These are phyloP conservation scores for Coprinopsis sp. DNA, from an alignment of 768 basidiomycete species.

Conservation along the genomic window DNA sequence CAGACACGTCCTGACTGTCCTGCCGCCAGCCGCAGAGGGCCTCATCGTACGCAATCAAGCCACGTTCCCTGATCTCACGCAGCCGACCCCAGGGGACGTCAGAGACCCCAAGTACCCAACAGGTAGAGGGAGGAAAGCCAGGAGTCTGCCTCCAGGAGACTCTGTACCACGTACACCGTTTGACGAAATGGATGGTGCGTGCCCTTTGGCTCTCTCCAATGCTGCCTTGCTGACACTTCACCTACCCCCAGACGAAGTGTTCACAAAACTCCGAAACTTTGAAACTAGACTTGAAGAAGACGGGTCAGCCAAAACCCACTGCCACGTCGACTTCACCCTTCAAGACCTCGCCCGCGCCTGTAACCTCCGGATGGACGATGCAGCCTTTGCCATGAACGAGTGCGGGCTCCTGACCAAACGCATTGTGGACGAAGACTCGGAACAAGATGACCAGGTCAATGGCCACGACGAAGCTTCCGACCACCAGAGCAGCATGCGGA, in stretches of 20 bases:
- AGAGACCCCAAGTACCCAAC: constrained; percentile 24
- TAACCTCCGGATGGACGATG: constrained; percentile 79
- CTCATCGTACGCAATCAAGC: constrained; percentile 36
- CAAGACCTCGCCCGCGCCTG: constrained; percentile 73
- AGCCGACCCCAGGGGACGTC: constrained; percentile 28
- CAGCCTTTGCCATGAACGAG: constrained; percentile 84
- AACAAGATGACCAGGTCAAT: constrained; percentile 19
- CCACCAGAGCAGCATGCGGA: too few species aligned
- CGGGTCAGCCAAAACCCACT: constrained; percentile 67
- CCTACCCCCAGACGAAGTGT: constrained; percentile 40
- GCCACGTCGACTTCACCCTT: constrained; percentile 68
- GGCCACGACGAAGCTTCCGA: constrained; percentile 10
- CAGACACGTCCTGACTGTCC: constrained; percentile 55
- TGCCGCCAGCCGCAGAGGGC: constrained; percentile 49
- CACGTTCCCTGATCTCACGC: constrained; percentile 36
- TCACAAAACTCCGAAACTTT: constrained; percentile 51
- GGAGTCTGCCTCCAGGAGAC: constrained; percentile 45
- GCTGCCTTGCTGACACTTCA: neutral
- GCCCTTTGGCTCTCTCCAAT: neutral
- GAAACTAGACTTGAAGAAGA: constrained; percentile 56
- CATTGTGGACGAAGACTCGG: constrained; percentile 21
- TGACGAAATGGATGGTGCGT: constrained; percentile 31
- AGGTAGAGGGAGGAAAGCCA: constrained; percentile 58
- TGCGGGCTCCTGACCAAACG: constrained; percentile 66
- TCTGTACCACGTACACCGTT: constrained; percentile 30